Conservation (phyloP, 2,329 filamentous ascomycete species). For the Cryoendolithus antarcticus region DNA sequence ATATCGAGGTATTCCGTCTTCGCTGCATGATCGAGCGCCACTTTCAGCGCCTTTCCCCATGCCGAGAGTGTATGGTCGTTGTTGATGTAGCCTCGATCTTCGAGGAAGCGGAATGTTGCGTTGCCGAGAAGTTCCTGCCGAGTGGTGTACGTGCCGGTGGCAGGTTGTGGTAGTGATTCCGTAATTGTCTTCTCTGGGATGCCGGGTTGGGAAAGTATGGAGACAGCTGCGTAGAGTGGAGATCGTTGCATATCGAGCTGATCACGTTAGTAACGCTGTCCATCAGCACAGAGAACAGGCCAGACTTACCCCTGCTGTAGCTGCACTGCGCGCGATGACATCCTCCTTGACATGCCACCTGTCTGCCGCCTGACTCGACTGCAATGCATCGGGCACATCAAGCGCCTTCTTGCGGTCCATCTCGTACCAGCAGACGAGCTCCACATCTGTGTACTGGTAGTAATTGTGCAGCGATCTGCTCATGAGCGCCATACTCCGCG, state of each 20-base stretch:
- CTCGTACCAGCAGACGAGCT: constrained; percentile 75
- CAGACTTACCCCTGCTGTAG: too few species aligned
- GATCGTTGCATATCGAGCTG: too few species aligned
- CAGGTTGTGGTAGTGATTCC: too few species aligned
- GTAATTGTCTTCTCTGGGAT: too few species aligned
- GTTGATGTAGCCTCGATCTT: constrained; percentile 76
- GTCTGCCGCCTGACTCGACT: constrained; percentile 25
- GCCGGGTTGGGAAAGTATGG: too few species aligned
- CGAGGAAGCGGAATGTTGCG: constrained; percentile 76
- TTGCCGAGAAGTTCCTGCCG: constrained; percentile 57
- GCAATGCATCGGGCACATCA: constrained; percentile 15
- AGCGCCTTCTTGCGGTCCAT: constrained; percentile 45
- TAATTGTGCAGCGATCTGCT: constrained; percentile 71
- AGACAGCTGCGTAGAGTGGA: too few species aligned
- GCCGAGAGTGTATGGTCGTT: constrained; percentile 64
- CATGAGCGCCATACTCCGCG: constrained; percentile 65
- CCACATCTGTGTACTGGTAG: constrained; percentile 67
- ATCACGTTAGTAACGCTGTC: too few species aligned
- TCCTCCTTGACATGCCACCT: constrained; percentile 56
- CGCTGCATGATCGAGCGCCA: constrained; percentile 27
- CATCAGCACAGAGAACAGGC: too few species aligned
- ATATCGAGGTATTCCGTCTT: constrained; percentile 35
- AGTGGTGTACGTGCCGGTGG: too few species aligned
- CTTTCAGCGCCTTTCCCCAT: constrained; percentile 71
- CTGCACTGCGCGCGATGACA: too few species aligned